Base-by-base conservation (phyloP, 768 basidiomycete genomes). In the Kockovaella imperatae region DNA sequence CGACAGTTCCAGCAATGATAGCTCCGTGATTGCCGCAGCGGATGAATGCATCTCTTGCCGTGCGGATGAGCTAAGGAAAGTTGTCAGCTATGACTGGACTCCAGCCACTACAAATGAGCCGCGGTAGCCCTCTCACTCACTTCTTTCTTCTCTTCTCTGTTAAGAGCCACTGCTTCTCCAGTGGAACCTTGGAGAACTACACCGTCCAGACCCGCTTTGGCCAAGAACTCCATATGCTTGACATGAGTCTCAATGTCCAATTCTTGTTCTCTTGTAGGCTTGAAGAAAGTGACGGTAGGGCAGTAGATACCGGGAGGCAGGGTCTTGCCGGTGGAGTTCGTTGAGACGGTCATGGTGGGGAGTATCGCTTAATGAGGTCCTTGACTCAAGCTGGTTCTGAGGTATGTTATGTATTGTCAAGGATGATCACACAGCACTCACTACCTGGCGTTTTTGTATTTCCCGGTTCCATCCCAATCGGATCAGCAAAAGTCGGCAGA, bases 241-340 rank as follows among this genome's bases (percentile, higher is more conserved):
- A 64, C 56, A 50, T 68, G 60, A 5, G 71, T 64, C 14, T 60
- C 61, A 35, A 73, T 39, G 50, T 74, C 73, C 5, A 72, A 51
- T 26, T 65, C 66, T 42, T 72, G 70, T 32, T 42, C 56, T 1
- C 56, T 35, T 7, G 69, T 68, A 28, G 60, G 57, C 35, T 66
- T 50, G 59, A 71, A 72, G 43, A 71, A 69, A 14, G 63, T 60
- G 23, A 68, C 49, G n/a, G 60, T 61, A 13, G 71, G 71, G 21
- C 52, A 54, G 47, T 63, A 62, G 48, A 66, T 57, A 2, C 64
- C 63, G 15, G 31, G 41, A 7, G 57, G 57, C 17, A 62, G 57
- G 18, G 40, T 42, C 8, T 10, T 10, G 8, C 26, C 14, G 44
- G 21, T 15, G 30, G 4, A 10, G 39, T 36, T 34, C 34, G 42